These are phyloP conservation scores for Sarcomyxa edulis DNA, from an alignment of 768 basidiomycete genomes.

Conservation along the genomic window DNA sequence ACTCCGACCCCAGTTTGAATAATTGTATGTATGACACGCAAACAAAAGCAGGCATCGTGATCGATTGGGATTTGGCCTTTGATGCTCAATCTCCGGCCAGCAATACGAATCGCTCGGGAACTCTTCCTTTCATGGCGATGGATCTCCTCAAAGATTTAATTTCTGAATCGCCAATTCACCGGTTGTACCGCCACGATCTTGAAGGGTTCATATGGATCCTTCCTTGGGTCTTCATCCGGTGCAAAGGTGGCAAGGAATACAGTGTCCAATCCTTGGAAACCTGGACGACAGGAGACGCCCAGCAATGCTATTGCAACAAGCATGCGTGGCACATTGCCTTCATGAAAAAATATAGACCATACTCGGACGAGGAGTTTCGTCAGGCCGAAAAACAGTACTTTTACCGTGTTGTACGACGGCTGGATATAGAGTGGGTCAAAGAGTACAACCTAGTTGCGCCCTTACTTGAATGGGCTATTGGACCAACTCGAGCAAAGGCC, in stretches of 20 bases:
- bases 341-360: no score
- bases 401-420: no score
- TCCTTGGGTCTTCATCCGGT: constrained; percentile 10
- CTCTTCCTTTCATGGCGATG: constrained; percentile 27
- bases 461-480: no score
- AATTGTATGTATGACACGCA: constrained; percentile 24
- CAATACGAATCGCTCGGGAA: constrained; percentile 16
- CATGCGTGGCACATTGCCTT: no score
- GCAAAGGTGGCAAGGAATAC: background rate
- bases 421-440: no score
- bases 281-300: no score
- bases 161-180: constrained; percentile 11
- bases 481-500: no score
- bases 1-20: constrained; percentile 23
- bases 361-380: no score
- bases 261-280: no score
- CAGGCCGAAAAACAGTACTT: no score
- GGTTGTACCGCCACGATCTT: constrained; percentile 24
- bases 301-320: no score
- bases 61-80: constrained; percentile 22
- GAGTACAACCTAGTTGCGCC: no score
- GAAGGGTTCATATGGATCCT: constrained; percentile 28
- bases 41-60: constrained; percentile 16
- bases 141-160: constrained; percentile 15
- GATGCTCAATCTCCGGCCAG: background rate